These are phyloP conservation scores for Phialophora tarda DNA, from an alignment of 2,329 filamentous ascomycete genomes.

Conservation along the genomic window DNA sequence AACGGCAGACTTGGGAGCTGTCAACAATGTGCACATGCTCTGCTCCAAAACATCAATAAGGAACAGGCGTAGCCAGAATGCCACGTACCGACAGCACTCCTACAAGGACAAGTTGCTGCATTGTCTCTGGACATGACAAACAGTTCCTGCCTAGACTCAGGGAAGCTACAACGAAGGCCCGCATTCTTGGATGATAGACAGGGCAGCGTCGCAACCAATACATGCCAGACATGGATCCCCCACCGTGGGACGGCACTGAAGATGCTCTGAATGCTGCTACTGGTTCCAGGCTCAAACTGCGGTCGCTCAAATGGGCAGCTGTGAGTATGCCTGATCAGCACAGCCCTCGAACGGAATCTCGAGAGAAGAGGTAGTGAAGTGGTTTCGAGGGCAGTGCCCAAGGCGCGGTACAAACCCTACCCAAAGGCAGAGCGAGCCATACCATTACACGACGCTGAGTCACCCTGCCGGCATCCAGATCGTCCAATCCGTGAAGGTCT, in stretches of 20 bases:
- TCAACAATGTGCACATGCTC: not conserved
- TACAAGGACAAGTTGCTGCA: not conserved
- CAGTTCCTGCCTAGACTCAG: not conserved
- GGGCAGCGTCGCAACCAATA: not conserved
- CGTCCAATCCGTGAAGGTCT: not conserved
- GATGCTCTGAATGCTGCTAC: not conserved
- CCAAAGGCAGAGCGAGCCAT: not conserved
- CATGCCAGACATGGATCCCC: not conserved
- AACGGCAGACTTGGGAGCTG: not conserved
- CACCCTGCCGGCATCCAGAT: not conserved
- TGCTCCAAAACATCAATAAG: conserved; percentile 5
- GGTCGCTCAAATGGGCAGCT: not conserved
- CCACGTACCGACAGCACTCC: not conserved
- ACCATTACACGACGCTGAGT: not conserved
- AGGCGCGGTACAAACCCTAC: not conserved
- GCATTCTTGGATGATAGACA: not conserved
- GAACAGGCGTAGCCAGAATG: not conserved
- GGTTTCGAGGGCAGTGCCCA: not conserved
- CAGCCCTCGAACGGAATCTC: not conserved
- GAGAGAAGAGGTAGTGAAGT: not conserved
- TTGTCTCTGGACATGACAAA: not conserved
- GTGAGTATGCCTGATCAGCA: too few species aligned
- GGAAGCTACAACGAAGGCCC: not conserved
- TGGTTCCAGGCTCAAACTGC: not conserved
- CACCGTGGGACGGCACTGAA: not conserved